Percentiles rank a stretch among this genome's conserved stretches.
These are phyloP conservation scores for Juncus effusus DNA, from an alignment of 176 grass and related monocot species.

Conservation along the genomic window DNA sequence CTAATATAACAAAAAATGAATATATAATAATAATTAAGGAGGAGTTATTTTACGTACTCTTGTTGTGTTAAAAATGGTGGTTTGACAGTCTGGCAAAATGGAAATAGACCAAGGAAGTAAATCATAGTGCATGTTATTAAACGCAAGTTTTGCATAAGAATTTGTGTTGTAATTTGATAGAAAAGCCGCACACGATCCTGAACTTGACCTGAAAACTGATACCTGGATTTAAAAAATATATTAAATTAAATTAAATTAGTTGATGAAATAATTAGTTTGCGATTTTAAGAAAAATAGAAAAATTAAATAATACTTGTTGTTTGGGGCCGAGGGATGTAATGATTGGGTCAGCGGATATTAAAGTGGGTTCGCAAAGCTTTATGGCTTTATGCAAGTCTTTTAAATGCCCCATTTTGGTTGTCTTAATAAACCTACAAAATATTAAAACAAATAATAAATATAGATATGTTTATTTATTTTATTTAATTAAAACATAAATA, in stretches of 20 bases:
- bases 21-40: too few relatives aligned
- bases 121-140: constrained; percentile 84
- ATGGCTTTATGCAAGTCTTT: constrained; percentile 90
- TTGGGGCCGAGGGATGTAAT: constrained; percentile 61
- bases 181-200: constrained; percentile 78
- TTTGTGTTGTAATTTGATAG: constrained; percentile 74
- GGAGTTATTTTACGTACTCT: constrained; percentile 88
- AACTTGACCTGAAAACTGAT: constrained; percentile 70
- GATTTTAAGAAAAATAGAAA: constrained; percentile 6
- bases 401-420: constrained; percentile 99
- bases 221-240: constrained; percentile 60
- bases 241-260: constrained; percentile 31
- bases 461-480: too few relatives aligned
- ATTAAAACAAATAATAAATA: too few relatives aligned
- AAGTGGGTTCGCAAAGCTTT: constrained; percentile 83
- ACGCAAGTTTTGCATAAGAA: constrained; percentile 71
- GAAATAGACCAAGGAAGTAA: constrained; percentile 95
- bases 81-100: constrained; percentile 95
- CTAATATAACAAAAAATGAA: too few relatives aligned
- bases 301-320: constrained; percentile 50
- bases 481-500: too few relatives aligned
- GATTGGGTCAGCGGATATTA: constrained; percentile 68
- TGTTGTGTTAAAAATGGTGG: constrained; percentile 84
- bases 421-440: constrained; percentile 73
- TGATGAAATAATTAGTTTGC: constrained; percentile 28